Conservation (phyloP, 1,139 yeast species). For the Arxiozyma heterogenica region DNA sequence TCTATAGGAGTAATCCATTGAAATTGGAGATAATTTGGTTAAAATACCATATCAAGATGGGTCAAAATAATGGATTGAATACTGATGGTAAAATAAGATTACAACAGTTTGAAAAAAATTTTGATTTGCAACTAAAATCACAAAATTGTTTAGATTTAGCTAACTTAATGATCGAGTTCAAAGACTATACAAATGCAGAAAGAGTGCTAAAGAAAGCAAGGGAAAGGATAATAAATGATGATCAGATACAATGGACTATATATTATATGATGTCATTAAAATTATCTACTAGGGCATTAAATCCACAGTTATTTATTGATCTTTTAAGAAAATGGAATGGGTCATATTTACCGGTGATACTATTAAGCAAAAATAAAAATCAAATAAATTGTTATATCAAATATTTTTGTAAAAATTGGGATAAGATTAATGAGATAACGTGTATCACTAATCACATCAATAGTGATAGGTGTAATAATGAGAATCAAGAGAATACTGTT, state of each 20-base stretch:
- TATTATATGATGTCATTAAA: conserved; percentile 20
- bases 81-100: background rate
- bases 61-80: background rate
- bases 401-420: background rate
- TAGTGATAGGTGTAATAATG: no score
- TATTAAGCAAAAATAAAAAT: background rate
- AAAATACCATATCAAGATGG: conserved; percentile 10
- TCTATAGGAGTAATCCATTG: conserved; percentile 9
- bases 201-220: conserved; percentile 9
- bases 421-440: background rate
- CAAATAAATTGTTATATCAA: background rate
- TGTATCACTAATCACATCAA: background rate
- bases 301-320: conserved; percentile 11
- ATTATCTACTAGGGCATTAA: conserved; percentile 13
- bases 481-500: background rate
- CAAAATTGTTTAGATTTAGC: conserved; percentile 21
- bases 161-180: conserved; percentile 10
- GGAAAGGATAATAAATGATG: conserved; percentile 7
- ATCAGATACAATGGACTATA: conserved; percentile 15
- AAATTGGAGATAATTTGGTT: conserved; percentile 21
- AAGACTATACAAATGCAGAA: conserved; percentile 10
- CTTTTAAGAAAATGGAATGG: conserved; percentile 18
- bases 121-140: conserved; percentile 10
- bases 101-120: conserved; percentile 3
- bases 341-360: background rate